Percentiles rank a stretch among this genome's conserved stretches.
Conservation (phyloP, 2,329 filamentous ascomycete genomes). For the Botrytis aclada region DNA sequence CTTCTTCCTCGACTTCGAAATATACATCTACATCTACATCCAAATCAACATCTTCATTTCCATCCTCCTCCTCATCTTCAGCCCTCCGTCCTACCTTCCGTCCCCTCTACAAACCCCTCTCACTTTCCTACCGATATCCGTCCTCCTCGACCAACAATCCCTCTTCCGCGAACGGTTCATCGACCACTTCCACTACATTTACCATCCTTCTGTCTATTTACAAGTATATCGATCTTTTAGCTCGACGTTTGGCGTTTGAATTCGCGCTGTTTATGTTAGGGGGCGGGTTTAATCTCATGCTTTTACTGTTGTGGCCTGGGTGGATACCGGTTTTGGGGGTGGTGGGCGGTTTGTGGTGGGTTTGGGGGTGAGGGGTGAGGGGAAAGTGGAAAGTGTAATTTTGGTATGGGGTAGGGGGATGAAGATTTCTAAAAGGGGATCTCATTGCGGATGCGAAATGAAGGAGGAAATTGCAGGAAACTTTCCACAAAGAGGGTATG, state of each 20-base stretch:
- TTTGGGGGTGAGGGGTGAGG: background rate
- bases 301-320: conserved; percentile 37
- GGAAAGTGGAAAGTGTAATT: background rate
- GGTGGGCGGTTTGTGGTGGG: background rate
- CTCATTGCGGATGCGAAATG: background rate
- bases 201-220: conserved; percentile 27
- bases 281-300: conserved; percentile 30
- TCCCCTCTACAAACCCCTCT: conserved; percentile 25
- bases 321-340: conserved; percentile 32
- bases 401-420: background rate
- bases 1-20: conserved; percentile 18
- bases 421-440: background rate
- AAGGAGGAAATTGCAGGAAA: background rate
- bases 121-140: conserved; percentile 19
- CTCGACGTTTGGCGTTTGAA: conserved; percentile 29
- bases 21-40: conserved; percentile 23
- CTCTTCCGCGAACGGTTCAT: conserved; percentile 23
- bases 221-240: conserved; percentile 19
- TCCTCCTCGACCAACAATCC: conserved; percentile 20
- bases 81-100: conserved; percentile 16
- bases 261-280: conserved; percentile 35
- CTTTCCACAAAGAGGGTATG: background rate
- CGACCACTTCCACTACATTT: conserved; percentile 18
- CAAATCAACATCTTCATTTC: conserved; percentile 16
- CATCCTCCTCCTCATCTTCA: conserved; percentile 21